These are phyloP conservation scores for Astrocystis sublimbata DNA, from an alignment of 495 filamentous ascomycete genomes.

Conservation along the genomic window DNA sequence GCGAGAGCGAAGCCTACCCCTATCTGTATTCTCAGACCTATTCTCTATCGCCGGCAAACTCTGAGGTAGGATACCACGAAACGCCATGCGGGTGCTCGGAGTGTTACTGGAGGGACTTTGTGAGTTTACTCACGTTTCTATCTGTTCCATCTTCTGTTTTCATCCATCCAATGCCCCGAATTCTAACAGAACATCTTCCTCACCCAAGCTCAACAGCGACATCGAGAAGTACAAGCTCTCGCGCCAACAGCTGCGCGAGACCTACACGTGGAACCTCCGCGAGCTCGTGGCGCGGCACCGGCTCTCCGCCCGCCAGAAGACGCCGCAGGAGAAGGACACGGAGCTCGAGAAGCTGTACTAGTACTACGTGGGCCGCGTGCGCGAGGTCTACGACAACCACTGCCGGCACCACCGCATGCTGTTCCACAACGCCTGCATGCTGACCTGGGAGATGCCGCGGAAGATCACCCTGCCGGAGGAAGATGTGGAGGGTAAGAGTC, in stretches of 20 bases:
- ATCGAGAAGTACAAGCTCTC: slow-evolving; percentile 28
- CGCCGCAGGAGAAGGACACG: slow-evolving; percentile 17
- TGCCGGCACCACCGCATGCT: slow-evolving; percentile 28
- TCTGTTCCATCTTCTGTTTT: background rate
- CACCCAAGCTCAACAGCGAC: slow-evolving; percentile 26
- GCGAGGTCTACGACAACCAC: slow-evolving; percentile 30
- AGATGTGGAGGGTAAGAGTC: too few species aligned
- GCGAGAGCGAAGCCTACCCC: background rate
- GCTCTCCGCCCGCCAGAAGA: slow-evolving; percentile 17
- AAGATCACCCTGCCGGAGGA: slow-evolving; percentile 17
- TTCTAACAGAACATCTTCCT: background rate
- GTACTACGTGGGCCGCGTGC: slow-evolving; percentile 34
- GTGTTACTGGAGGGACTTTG: slow-evolving; percentile 31
- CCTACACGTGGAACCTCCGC: slow-evolving; percentile 29
- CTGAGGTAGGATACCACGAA: slow-evolving; percentile 14
- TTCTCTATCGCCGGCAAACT: background rate
- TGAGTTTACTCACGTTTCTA: slow-evolving; percentile 9
- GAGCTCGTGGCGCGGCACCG: slow-evolving; percentile 24
- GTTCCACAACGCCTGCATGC: slow-evolving; percentile 27
- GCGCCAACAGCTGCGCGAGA: slow-evolving; percentile 21
- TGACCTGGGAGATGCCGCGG: slow-evolving; percentile 28
- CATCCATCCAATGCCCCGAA: background rate
- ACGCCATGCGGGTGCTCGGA: slow-evolving; percentile 17
- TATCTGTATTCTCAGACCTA: background rate
- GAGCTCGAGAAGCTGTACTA: slow-evolving; percentile 28